Evolutionary conservation across 768 basidiomycete genomes (phyloP).

Genomic region (Mycena amicta): DNA sequence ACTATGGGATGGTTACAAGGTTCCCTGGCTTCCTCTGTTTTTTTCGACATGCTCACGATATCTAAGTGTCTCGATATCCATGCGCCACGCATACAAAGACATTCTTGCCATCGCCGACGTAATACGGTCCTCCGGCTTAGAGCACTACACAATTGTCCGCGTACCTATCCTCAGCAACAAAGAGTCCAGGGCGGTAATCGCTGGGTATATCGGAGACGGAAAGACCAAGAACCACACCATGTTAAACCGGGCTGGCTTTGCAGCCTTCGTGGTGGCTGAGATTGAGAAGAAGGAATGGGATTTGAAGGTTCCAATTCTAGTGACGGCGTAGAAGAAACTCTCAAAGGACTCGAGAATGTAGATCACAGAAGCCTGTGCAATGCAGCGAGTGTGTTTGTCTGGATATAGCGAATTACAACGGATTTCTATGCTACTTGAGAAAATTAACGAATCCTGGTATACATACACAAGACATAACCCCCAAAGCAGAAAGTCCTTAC

Average conservation of each 20-base stretch:
- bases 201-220: conserved; percentile 72
- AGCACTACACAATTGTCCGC: conserved; percentile 71
- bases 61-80: conserved; percentile 44
- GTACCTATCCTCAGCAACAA: conserved; percentile 64
- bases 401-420: background rate
- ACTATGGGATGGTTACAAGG: conserved; percentile 14
- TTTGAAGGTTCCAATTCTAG: conserved; percentile 14
- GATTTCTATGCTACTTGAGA: background rate
- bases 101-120: conserved; percentile 64
- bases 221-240: conserved; percentile 24
- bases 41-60: conserved; percentile 33
- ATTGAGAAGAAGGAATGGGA: conserved; percentile 15
- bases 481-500: background rate
- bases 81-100: conserved; percentile 64
- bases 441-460: background rate
- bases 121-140: conserved; percentile 48
- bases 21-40: too few relatives aligned
- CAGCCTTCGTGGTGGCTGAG: conserved; percentile 17
- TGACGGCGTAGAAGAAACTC: conserved; percentile 33
- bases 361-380: too few relatives aligned
- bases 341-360: too few relatives aligned
- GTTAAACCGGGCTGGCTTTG: conserved; percentile 14
- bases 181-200: conserved; percentile 46
- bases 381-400: background rate
- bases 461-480: background rate